These are phyloP conservation scores for Aureobasidium lini DNA, from an alignment of 2,329 filamentous ascomycete species.

Conservation along the genomic window DNA sequence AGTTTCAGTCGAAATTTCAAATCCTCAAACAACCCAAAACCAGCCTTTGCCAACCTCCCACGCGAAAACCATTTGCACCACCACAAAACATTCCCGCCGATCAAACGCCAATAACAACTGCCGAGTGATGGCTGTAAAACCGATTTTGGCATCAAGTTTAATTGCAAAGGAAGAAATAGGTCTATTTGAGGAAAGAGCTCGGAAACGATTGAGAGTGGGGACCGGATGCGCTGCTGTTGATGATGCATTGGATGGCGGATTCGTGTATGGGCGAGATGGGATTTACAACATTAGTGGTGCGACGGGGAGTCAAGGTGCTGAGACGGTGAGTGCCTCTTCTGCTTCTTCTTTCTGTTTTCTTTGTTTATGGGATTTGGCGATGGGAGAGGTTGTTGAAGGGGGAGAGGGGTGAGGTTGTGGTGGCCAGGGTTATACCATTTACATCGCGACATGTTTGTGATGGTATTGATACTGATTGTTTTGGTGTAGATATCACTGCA, in stretches of 20 bases:
- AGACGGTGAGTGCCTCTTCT: slow-evolving; percentile 14
- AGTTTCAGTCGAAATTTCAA: not conserved
- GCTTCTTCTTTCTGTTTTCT: not conserved
- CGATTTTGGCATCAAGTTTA: not conserved
- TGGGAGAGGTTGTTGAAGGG: too few species aligned
- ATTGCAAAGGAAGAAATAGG: not conserved
- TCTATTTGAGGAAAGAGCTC: not conserved
- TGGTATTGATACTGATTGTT: slow-evolving; percentile 17
- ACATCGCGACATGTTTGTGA: not conserved
- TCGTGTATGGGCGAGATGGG: slow-evolving; percentile 28
- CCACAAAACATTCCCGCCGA: not conserved
- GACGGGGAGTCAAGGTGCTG: slow-evolving; percentile 18
- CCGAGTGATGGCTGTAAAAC: not conserved
- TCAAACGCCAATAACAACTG: not conserved
- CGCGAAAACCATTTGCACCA: not conserved
- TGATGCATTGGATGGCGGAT: slow-evolving; percentile 30
- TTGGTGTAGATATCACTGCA: slow-evolving; percentile 26
- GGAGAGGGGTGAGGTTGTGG: not conserved
- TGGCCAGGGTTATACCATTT: not conserved
- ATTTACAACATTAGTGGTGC: slow-evolving; percentile 32
- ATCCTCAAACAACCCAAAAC: not conserved
- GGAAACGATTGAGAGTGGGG: slow-evolving; percentile 16
- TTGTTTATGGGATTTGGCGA: not conserved
- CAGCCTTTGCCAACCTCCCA: not conserved
- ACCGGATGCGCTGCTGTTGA: slow-evolving; percentile 29